Conservation (phyloP, 768 basidiomycete genomes). For the Agrocybe chaxingu region DNA sequence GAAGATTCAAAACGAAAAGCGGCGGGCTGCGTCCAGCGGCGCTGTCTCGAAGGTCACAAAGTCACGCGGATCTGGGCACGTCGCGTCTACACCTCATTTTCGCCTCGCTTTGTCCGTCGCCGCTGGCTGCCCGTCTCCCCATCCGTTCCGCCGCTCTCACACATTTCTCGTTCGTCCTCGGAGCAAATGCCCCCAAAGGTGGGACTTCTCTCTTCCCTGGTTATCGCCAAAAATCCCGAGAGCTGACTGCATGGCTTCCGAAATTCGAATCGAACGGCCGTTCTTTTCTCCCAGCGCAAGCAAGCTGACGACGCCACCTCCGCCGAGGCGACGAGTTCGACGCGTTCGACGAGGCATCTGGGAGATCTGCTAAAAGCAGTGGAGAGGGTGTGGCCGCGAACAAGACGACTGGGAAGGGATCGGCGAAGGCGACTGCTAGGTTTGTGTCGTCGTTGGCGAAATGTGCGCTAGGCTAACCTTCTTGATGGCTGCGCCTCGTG, state of each 20-base stretch:
- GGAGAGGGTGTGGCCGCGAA: background rate
- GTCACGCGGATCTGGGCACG: conserved; percentile 25
- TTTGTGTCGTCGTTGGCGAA: too few relatives aligned
- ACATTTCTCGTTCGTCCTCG: background rate
- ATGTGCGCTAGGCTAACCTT: background rate
- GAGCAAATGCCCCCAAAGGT: conserved; percentile 37
- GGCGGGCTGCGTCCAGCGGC: background rate
- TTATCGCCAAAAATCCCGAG: background rate
- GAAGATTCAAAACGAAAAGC: background rate
- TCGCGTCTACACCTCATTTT: conserved; percentile 19
- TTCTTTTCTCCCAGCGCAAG: conserved; percentile 50
- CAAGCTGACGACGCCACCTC: conserved; percentile 38
- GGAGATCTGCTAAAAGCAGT: conserved; percentile 16
- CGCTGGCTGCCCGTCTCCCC: background rate
- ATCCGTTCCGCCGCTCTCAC: conserved; percentile 1
- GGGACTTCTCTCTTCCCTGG: background rate
- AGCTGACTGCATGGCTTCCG: background rate
- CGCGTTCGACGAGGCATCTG: conserved; percentile 25
- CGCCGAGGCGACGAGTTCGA: conserved; percentile 31
- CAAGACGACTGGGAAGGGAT: background rate
- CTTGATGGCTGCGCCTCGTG: background rate
- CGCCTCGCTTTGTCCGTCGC: conserved; percentile 7
- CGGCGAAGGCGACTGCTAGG: background rate
- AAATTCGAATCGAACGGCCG: background rate
- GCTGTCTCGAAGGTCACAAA: conserved; percentile 3